phyloP scores from a whole-genome alignment of 2,329 filamentous ascomycete genomes.

The Geosmithia flava region DNA sequence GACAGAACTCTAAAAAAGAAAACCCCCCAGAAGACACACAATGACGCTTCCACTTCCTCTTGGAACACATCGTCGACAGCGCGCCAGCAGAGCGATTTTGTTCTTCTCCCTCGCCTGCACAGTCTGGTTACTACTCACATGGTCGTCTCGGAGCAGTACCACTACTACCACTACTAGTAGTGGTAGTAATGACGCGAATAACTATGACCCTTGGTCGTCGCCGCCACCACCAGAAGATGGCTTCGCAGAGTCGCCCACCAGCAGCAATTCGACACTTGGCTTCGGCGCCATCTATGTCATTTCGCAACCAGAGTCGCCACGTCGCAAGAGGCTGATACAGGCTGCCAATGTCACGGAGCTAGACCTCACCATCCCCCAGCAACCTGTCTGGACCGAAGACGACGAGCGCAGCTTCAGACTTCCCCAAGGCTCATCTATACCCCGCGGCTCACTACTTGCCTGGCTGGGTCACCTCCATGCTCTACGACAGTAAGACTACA shows the following conservation, averaged over 20 bases:
- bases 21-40: neutral
- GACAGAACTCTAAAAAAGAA: too few relatives aligned
- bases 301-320: neutral
- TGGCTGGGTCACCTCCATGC: constrained; percentile 1
- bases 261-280: neutral
- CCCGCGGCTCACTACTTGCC: neutral
- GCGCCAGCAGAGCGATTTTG: neutral
- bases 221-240: too few relatives aligned
- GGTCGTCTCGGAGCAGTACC: too few relatives aligned
- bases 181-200: too few relatives aligned
- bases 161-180: too few relatives aligned
- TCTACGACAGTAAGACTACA: neutral
- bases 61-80: neutral
- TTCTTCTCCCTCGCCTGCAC: neutral
- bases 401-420: constrained; percentile 1
- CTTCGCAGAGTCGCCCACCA: neutral
- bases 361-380: neutral
- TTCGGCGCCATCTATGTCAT: neutral
- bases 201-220: too few relatives aligned
- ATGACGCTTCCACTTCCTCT: neutral
- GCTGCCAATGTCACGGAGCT: constrained; percentile 1
- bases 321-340: neutral
- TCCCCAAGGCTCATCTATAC: neutral
- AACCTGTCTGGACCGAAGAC: neutral
- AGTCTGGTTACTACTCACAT: neutral